phyloP scores from a whole-genome alignment of 2,329 filamentous ascomycete species.

The Fusarium haematococcum region DNA sequence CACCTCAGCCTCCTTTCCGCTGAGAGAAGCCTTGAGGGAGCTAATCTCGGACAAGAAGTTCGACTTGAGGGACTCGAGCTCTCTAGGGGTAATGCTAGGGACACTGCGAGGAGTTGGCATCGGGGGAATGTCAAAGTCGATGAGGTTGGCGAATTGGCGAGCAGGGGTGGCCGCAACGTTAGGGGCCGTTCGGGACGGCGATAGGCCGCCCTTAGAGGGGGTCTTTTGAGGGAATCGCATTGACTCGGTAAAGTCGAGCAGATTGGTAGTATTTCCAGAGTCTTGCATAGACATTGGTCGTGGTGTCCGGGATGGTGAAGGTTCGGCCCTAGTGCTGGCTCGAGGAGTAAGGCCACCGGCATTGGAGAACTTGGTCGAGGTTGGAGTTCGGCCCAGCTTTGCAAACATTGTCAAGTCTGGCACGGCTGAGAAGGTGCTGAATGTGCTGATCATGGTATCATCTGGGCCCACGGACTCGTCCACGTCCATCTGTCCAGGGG shows the following conservation, averaged over 20 bases:
- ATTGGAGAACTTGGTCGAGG: conserved; percentile 65
- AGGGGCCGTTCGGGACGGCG: conserved; percentile 48
- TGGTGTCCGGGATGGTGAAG: conserved; percentile 51
- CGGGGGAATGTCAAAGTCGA: conserved; percentile 87
- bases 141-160: conserved; percentile 73
- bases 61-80: conserved; percentile 93
- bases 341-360: conserved; percentile 56
- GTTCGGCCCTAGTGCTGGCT: conserved; percentile 45
- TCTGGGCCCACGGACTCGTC: conserved; percentile 65
- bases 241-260: conserved; percentile 91
- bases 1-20: conserved; percentile 93
- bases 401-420: conserved; percentile 89
- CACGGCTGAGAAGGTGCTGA: conserved; percentile 90
- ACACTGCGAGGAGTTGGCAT: conserved; percentile 92
- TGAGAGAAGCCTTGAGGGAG: conserved; percentile 90
- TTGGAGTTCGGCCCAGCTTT: conserved; percentile 76
- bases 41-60: conserved; percentile 92
- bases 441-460: conserved; percentile 82
- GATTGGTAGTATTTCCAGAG: conserved; percentile 76
- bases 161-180: conserved; percentile 59
- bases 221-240: conserved; percentile 62
- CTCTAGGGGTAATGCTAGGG: conserved; percentile 89
- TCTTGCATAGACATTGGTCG: conserved; percentile 52
- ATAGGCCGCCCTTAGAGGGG: conserved; percentile 54
- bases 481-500: conserved; percentile 39